phyloP scores from a whole-genome alignment of 2,329 filamentous ascomycete genomes.

The Trichoderma arundinaceum region DNA sequence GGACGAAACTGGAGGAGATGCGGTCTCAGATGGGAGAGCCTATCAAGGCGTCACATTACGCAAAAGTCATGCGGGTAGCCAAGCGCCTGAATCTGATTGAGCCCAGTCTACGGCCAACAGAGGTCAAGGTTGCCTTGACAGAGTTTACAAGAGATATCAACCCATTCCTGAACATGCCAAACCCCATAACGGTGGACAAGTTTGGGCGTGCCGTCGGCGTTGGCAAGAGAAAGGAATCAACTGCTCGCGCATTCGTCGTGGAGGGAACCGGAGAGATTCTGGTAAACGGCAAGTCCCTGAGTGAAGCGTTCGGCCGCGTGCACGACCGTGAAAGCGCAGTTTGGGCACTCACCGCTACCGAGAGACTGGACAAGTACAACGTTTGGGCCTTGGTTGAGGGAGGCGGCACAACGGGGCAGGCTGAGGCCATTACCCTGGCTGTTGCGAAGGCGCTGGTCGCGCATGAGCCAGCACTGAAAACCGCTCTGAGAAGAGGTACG shows the following conservation, averaged over 20 bases:
- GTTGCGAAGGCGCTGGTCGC: slow-evolving; percentile 85
- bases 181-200: slow-evolving; percentile 71
- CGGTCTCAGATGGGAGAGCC: slow-evolving; percentile 72
- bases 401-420: slow-evolving; percentile 92
- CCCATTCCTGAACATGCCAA: slow-evolving; percentile 67
- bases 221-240: slow-evolving; percentile 86
- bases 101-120: slow-evolving; percentile 72
- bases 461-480: slow-evolving; percentile 92
- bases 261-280: slow-evolving; percentile 90
- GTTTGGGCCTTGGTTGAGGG: slow-evolving; percentile 85
- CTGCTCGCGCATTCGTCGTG: slow-evolving; percentile 84
- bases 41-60: slow-evolving; percentile 78
- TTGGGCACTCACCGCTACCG: slow-evolving; percentile 85
- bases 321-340: slow-evolving; percentile 94
- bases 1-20: slow-evolving; percentile 81
- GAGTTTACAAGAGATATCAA: slow-evolving; percentile 78
- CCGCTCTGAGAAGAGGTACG: slow-evolving; percentile 86
- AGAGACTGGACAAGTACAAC: slow-evolving; percentile 94
- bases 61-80: slow-evolving; percentile 74
- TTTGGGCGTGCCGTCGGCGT: slow-evolving; percentile 79
- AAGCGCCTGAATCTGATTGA: slow-evolving; percentile 86
- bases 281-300: slow-evolving; percentile 87
- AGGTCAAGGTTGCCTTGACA: slow-evolving; percentile 68
- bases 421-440: slow-evolving; percentile 90
- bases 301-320: slow-evolving; percentile 80